Conservation (phyloP, 1,139 yeast species). For the Pichiaceae sp. region DNA sequence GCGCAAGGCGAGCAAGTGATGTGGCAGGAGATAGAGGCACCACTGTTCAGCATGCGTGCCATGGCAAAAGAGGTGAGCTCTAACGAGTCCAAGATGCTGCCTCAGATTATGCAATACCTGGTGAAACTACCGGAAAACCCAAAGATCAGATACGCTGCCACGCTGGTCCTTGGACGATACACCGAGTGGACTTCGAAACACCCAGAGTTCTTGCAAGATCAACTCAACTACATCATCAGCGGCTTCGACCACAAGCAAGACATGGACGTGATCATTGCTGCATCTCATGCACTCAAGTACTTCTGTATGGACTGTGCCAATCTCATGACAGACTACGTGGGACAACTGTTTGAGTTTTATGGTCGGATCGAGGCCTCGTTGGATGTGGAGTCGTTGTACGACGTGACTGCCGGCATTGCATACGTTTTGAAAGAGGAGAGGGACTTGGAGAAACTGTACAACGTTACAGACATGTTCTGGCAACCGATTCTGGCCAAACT, state of each 20-base stretch:
- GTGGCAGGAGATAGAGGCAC: conserved; percentile 92
- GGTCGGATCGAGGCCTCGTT: conserved; percentile 47
- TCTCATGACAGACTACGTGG: conserved; percentile 59
- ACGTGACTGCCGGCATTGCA: conserved; percentile 85
- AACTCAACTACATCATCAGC: conserved; percentile 72
- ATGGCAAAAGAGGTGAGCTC: conserved; percentile 88
- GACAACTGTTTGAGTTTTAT: conserved; percentile 71
- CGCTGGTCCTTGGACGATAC: conserved; percentile 86
- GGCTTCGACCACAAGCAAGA: conserved; percentile 47
- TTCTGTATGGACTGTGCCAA: conserved; percentile 87
- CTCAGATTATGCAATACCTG: conserved; percentile 66
- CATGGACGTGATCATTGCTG: conserved; percentile 65
- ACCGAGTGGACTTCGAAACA: conserved; percentile 92
- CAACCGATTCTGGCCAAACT: conserved; percentile 55
- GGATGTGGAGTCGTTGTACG: conserved; percentile 66
- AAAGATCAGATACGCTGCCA: conserved; percentile 84
- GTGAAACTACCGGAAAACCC: conserved; percentile 77
- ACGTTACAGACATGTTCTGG: conserved; percentile 51
- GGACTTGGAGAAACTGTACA: conserved; percentile 28
- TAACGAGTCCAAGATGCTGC: conserved; percentile 61
- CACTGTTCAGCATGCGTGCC: conserved; percentile 81
- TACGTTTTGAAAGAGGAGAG: conserved; percentile 64
- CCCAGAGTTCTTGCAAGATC: conserved; percentile 74
- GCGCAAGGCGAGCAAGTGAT: conserved; percentile 24
- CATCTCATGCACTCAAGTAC: conserved; percentile 90